Base-by-base conservation (phyloP, 129 eudicot species). In the Flaveria robusta region DNA sequence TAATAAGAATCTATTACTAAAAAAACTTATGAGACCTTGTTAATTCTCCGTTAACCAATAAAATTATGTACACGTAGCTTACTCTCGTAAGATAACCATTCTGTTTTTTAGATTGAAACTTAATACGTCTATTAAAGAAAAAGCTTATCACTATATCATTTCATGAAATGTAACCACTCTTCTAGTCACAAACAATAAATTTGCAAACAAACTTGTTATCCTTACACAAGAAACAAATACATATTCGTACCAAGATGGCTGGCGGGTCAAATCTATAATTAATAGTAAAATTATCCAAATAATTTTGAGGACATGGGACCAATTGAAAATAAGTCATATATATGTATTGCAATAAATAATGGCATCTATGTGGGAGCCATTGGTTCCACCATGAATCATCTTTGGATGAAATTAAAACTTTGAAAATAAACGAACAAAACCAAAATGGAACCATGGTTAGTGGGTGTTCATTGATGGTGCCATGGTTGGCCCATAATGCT, bases 281-380 rank as follows among this genome's bases (percentile, higher is more conserved):
- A 78, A 43, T 58, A 56, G 50, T 31, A 60, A 69, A 69, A 77
- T 68, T 58, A 77, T 55, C 68, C 50, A 69, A 26, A 20, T 23
- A 42, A 68, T 24, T 16, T 69, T 56, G 24, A 66, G 75, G 27
- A 45, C 54, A 66, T 80, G 79, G 65, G 79, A 66, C 75, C 79
- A 56, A 66, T 41, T 66, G 51, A 59, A 59, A 54, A 58, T 64
- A 70, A 45, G 62, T 78, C 64, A 70, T 70, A 49, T 29, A 70
- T 78, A 46, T 78, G 77, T 70, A 56, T 23, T 43, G 70, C 74
- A 42, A 56, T 77, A 74, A 68, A 58, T 55, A 52, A 42, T 66
- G 79, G 70, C 78, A 79, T 79, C 78, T 74, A 52, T 74, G 83
- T 73, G 83, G 83, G 79, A 80, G 51, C 79, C 70, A 66, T 63